Percentiles rank a stretch among this genome's conserved stretches.
These are phyloP conservation scores for Chrysoporthe cubensis DNA, from an alignment of 2,329 filamentous ascomycete species.

Conservation along the genomic window DNA sequence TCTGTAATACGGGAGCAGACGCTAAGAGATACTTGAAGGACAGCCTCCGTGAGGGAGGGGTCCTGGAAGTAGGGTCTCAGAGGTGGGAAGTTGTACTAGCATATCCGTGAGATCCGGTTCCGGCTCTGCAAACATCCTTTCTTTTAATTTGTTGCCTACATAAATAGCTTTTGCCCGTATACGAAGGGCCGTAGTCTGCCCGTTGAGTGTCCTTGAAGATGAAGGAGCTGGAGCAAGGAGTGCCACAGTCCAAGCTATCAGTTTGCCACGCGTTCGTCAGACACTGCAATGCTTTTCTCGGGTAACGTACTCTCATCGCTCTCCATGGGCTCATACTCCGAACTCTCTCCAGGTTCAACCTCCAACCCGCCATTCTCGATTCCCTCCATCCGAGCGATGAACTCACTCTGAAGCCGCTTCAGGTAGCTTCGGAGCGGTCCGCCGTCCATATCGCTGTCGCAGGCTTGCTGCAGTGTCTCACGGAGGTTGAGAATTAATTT, in stretches of 20 bases:
- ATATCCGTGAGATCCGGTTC: neutral
- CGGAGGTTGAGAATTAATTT: slow-evolving; percentile 75
- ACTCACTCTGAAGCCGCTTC: slow-evolving; percentile 72
- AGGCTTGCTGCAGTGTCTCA: slow-evolving; percentile 72
- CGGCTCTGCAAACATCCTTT: no score
- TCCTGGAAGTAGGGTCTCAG: no score
- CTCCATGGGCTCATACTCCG: neutral
- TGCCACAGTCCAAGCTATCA: neutral
- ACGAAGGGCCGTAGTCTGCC: no score
- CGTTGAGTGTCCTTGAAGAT: neutral
- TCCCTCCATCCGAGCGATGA: slow-evolving; percentile 70
- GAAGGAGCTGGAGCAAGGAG: neutral
- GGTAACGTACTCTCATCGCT: neutral
- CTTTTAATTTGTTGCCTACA: neutral
- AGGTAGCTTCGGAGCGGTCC: slow-evolving; percentile 67
- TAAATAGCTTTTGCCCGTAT: neutral
- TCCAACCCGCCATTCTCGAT: slow-evolving; percentile 49
- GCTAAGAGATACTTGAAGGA: no score
- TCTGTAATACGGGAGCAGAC: no score
- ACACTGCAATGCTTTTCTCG: neutral
- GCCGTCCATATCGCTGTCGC: slow-evolving; percentile 66
- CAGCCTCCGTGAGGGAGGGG: no score
- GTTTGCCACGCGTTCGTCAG: slow-evolving; percentile 1
- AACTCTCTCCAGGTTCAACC: neutral
- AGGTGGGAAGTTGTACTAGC: no score